These are phyloP conservation scores for Blastocystis sp. DNA, from an alignment of 352 stramenopile species.

Conservation along the genomic window DNA sequence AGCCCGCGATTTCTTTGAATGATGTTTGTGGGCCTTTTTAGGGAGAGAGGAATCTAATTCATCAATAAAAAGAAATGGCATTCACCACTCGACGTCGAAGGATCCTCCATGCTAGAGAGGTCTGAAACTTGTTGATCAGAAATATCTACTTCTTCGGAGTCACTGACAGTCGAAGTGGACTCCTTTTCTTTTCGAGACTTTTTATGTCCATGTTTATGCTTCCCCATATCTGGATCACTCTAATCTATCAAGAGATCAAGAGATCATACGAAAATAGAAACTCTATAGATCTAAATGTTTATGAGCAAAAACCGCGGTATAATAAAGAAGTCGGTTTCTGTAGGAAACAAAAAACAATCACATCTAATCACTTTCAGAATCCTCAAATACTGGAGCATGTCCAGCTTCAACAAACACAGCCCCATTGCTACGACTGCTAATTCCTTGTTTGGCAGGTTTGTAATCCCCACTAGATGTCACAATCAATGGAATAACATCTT, in stretches of 20 bases:
- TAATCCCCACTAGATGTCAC: background rate
- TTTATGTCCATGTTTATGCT: background rate
- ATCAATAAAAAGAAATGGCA: too few species aligned
- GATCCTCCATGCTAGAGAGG: background rate
- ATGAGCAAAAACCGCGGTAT: background rate
- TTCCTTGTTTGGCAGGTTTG: background rate
- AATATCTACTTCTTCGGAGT: background rate
- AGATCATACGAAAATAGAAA: background rate
- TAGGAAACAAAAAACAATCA: background rate
- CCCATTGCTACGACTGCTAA: background rate
- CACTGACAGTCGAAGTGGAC: background rate
- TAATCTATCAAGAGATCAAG: background rate
- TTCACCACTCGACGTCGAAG: background rate
- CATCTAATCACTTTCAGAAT: constrained; percentile 18
- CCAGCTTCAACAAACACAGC: background rate
- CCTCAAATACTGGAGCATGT: background rate
- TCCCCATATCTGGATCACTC: background rate
- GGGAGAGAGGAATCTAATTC: background rate
- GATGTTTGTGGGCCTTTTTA: constrained; percentile 21
- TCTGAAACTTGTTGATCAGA: background rate
- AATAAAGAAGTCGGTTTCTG: background rate
- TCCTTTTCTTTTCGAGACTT: constrained; percentile 31
- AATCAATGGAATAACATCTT: background rate
- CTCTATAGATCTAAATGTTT: background rate
- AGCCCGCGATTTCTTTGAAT: background rate